A percentile compares a stretch with the other conserved stretches of the same genome.
phyloP scores from a whole-genome alignment of 129 eudicot genomes.

The Heracleum sosnowskyi region DNA sequence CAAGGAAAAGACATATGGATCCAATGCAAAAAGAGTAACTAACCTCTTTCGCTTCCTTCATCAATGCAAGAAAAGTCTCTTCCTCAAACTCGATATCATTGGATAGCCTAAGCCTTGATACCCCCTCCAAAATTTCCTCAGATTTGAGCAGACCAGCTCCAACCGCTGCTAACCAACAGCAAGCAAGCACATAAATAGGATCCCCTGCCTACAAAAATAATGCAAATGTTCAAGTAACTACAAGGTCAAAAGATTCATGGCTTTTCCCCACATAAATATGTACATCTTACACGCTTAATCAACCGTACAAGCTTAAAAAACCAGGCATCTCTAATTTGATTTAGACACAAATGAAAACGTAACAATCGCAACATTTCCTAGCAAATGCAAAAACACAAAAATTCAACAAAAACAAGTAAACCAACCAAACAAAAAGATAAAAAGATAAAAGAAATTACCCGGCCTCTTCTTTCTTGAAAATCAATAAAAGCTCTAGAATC shows the following conservation, averaged over 20 bases:
- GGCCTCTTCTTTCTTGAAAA: slow-evolving; percentile 76
- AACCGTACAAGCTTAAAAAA: neutral
- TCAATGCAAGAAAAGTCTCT: slow-evolving; percentile 75
- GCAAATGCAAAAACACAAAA: neutral
- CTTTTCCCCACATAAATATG: neutral
- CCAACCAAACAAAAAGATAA: neutral
- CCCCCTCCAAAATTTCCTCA: slow-evolving; percentile 95
- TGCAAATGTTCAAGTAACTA: neutral
- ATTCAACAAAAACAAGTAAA: neutral
- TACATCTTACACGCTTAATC: neutral
- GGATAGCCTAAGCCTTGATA: slow-evolving; percentile 65
- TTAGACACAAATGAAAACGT: neutral
- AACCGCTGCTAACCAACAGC: slow-evolving; percentile 96
- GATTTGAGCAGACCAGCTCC: slow-evolving; percentile 96
- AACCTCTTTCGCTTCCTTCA: slow-evolving; percentile 94
- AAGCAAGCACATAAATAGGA: slow-evolving; percentile 70
- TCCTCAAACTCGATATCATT: slow-evolving; percentile 94
- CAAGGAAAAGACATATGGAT: neutral
- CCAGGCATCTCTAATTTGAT: neutral
- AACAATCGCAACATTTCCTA: neutral
- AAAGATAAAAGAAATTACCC: slow-evolving; percentile 31
- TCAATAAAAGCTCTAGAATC: slow-evolving; percentile 81
- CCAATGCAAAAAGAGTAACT: slow-evolving; percentile 10
- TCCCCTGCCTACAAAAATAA: slow-evolving; percentile 65
- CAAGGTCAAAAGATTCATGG: neutral